phyloP scores from a whole-genome alignment of 441 rosid species.

The Manihot esculenta region DNA sequence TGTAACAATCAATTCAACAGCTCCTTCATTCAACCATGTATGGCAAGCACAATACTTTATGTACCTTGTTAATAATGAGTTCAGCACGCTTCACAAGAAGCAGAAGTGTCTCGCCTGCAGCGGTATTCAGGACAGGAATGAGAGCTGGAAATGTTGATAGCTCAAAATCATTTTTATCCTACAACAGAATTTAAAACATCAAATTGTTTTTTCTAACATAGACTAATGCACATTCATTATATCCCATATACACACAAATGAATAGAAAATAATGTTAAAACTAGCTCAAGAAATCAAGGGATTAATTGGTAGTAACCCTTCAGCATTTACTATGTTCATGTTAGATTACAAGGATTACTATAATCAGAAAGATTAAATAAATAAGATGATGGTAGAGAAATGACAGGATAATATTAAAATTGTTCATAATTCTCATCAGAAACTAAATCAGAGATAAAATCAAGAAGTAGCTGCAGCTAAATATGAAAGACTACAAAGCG shows the following conservation, averaged over 20 bases:
- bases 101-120: conserved; percentile 85
- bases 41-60: not conserved
- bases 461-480: not conserved
- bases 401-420: not conserved
- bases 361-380: not conserved
- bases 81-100: conserved; percentile 87
- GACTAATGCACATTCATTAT: not conserved
- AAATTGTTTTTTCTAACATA: not conserved
- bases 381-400: not conserved
- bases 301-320: not conserved
- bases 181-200: conserved; percentile 29
- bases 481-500: not conserved
- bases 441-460: not conserved
- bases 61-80: conserved; percentile 84
- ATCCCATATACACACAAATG: not conserved
- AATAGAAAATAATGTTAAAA: not conserved
- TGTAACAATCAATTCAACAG: too few species aligned
- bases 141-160: conserved; percentile 89
- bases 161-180: conserved; percentile 91
- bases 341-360: not conserved
- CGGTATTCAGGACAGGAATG: conserved; percentile 81
- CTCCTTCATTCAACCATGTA: too few species aligned
- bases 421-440: not conserved
- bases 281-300: not conserved
- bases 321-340: not conserved